Base-by-base conservation (phyloP, 495 filamentous ascomycete genomes). In the Podospora australis region DNA sequence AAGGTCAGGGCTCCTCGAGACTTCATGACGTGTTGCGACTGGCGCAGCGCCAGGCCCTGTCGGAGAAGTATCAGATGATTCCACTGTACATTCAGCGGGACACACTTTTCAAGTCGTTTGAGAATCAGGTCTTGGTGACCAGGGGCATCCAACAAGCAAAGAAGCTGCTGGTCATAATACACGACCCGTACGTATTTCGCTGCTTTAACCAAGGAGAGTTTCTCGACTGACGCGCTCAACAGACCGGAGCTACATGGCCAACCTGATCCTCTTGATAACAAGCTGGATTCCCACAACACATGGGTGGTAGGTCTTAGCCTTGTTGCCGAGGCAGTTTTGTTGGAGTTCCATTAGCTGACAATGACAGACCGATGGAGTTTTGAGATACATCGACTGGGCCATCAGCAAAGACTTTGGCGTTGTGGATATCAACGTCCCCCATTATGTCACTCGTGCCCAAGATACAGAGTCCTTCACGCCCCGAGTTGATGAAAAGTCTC, bases 81-180 rank as follows among this genome's bases (percentile, higher is more conserved):
- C 79, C 80, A 7, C 69, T 98, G 2, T 79, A 77, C 52, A 82
- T 98, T 14, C 81, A 83, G 52, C 77, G 84, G 3, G 79, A 83
- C 16, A 63, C 68, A 2, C 75, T 95, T 3, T 85, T 81, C 25
- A 80, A 78, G 51, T 87, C 87, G 1, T 96, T 94, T 55, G 80
- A 88, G 56, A 84, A 95, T 53, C 88, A 96, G 57, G 86, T 98
- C 10, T 66, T 97, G 26, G 86, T 84, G n/a, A 95, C 89, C 67
- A 64, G 62, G 7, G 57, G 53, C 16, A 51, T 74, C 2, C 55
- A 65, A 25, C 26, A 42, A 2, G 68, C 69, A 20, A 63, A 55
- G 52, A 75, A 64, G 46, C 65, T 95, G 4, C 44, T 96, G 30
- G 71, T 95, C 0, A 80, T 95, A 24, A 81, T 95, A 48, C 90